Conservation (phyloP, 371 early-diverging fungal species). For the Smittium culicis region DNA sequence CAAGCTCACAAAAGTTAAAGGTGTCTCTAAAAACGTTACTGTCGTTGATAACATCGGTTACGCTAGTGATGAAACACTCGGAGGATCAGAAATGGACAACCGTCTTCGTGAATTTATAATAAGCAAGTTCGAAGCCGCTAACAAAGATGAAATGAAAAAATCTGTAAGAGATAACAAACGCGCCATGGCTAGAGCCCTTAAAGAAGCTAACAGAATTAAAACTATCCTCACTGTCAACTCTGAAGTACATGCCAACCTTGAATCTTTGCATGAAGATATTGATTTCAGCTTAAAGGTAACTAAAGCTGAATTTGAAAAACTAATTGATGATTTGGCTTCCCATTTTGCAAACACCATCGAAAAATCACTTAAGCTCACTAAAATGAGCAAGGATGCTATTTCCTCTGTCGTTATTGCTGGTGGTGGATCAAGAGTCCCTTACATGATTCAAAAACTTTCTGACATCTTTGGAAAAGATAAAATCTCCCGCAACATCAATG, state of each 20-base stretch:
- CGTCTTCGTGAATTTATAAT: conserved; percentile 62
- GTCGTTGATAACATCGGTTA: conserved; percentile 66
- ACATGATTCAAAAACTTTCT: conserved; percentile 53
- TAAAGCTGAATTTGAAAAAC: conserved; percentile 56
- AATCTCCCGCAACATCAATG: conserved; percentile 85
- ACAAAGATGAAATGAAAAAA: conserved; percentile 25
- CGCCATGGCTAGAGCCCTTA: conserved; percentile 75
- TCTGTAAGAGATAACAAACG: conserved; percentile 38
- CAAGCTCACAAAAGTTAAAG: conserved; percentile 1
- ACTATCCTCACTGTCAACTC: conserved; percentile 87
- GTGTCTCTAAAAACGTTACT: conserved; percentile 19
- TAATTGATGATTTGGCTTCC: conserved; percentile 43
- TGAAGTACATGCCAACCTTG: conserved; percentile 54
- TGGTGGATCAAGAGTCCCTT: conserved; percentile 81
- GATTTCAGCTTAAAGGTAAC: conserved; percentile 71
- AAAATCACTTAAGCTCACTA: conserved; percentile 46
- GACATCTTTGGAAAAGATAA: conserved; percentile 64
- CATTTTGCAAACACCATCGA: conserved; percentile 63
- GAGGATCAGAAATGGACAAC: conserved; percentile 76
- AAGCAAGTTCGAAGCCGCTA: conserved; percentile 46
- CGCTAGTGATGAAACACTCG: conserved; percentile 71
- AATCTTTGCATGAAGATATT: conserved; percentile 67
- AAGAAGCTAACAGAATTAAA: conserved; percentile 89
- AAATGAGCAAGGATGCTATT: conserved; percentile 55
- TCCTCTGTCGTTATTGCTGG: conserved; percentile 86